Evolutionary conservation across 345 rosid genomes (phyloP).

Genomic region (Euphorbia pulcherrima): DNA sequence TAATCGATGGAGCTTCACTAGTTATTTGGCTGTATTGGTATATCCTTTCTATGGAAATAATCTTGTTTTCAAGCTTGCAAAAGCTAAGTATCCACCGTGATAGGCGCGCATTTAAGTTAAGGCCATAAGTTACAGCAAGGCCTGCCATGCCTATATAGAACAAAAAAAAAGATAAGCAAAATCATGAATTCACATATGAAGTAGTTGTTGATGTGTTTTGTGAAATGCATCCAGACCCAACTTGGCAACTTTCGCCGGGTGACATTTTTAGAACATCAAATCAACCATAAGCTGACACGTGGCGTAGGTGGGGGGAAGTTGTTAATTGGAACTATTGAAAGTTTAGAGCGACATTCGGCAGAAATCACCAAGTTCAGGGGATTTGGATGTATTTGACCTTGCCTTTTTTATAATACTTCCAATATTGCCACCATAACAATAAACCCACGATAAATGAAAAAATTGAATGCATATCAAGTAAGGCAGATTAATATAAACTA

Average conservation of each 20-base stretch:
- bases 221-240: too few species aligned
- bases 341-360: too few species aligned
- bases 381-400: too few species aligned
- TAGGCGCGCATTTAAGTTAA: slow-evolving; percentile 89
- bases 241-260: too few species aligned
- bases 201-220: too few species aligned
- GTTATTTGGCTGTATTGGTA: slow-evolving; percentile 90
- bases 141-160: slow-evolving; percentile 88
- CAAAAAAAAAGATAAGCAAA: slow-evolving; percentile 21
- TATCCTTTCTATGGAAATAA: slow-evolving; percentile 93
- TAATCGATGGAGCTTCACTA: slow-evolving; percentile 64
- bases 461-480: neutral
- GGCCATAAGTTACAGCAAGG: slow-evolving; percentile 98
- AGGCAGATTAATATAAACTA: slow-evolving; percentile 30
- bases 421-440: neutral
- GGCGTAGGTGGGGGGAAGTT: too few species aligned
- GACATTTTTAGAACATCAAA: too few species aligned
- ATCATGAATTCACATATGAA: slow-evolving; percentile 5
- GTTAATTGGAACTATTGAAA: too few species aligned
- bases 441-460: neutral
- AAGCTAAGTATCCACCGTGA: slow-evolving; percentile 99
- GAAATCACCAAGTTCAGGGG: too few species aligned
- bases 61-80: slow-evolving; percentile 98
- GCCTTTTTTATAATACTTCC: neutral
- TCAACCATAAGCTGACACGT: too few species aligned